A percentile compares a stretch with the other conserved stretches of the same genome.
phyloP scores from a whole-genome alignment of 2,329 filamentous ascomycete genomes.

The Phialocephala sp. region DNA sequence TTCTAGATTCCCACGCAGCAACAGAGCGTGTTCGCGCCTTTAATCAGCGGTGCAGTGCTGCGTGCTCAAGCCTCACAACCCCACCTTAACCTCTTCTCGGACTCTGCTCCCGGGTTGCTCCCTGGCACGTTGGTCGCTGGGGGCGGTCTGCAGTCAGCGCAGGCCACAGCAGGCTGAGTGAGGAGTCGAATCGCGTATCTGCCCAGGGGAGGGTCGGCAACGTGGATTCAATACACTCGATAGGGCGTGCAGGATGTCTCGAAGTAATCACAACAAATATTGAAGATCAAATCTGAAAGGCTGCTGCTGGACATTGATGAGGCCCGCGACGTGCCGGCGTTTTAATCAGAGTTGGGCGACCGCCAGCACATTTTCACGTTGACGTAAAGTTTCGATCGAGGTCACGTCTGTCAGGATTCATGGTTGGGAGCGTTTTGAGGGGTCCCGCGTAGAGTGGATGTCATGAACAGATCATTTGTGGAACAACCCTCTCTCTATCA shows the following conservation, averaged over 20 bases:
- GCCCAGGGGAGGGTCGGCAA: constrained; percentile 11
- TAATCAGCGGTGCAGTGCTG: neutral
- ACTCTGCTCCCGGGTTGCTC: neutral
- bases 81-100: constrained; percentile 3
- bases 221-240: constrained; percentile 21
- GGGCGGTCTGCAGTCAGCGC: constrained; percentile 13
- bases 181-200: constrained; percentile 15
- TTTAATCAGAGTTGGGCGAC: neutral
- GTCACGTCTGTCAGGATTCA: constrained; percentile 6
- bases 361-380: neutral
- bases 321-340: neutral
- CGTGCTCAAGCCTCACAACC: constrained; percentile 12
- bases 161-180: neutral
- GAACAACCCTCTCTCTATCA: neutral
- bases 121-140: neutral
- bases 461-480: constrained; percentile 6
- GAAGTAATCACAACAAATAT: constrained; percentile 13
- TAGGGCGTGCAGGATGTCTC: constrained; percentile 16
- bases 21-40: neutral
- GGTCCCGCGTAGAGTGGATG: neutral
- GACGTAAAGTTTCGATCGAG: constrained; percentile 1
- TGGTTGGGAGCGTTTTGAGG: neutral
- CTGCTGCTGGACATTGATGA: neutral
- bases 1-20: neutral
- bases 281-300: neutral